Evolutionary conservation across 129 eudicot species (phyloP), one percentile per base, ranked within the genome.

Genomic region (Cynara cardunculus): DNA sequence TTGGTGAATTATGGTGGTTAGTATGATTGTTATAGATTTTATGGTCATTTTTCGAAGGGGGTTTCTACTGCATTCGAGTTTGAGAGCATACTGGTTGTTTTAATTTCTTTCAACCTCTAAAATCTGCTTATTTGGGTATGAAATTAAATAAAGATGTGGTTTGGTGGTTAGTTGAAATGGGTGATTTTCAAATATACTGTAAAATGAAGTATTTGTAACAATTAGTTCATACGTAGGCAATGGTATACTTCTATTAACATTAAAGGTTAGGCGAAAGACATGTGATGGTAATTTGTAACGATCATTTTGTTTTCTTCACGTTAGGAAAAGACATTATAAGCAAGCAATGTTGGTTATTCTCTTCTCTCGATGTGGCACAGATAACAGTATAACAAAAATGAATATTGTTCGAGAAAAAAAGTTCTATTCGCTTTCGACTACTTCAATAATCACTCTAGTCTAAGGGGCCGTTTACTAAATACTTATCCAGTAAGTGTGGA

Each of bases 251-350:
- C 76, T 34, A 82, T 75, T 75, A 31, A 75, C 6, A 71, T 69
- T 82, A 69, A 53, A 68, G 25, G 75, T 75, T 69, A 68, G 49
- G 73, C 72, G 9, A 56, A 53, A 56, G 30, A 70, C 12, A 31
- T 77, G 65, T 82, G 86, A 82, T 76, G 78, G 56, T 35, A 70
- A 76, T 82, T 76, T 82, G 82, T 76, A 82, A 82, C 82, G 22
- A 71, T 76, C 18, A 9, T 56, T 21, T 37, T 76, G 78, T 69
- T 68, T 75, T 46, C 81, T 26, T 49, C 76, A 82, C 81, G 82
- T 79, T 79, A 70, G 53, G 13, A 21, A 19, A 75, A 46, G 62
- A 53, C 62, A 53, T 14, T 53, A 53, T 18, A 53, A 53, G 62
- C 22, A 53, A 53, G 62, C 62, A 18, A 53, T 53, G 62, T 53